Percentiles rank a stretch among this genome's conserved stretches.
phyloP scores from a whole-genome alignment of 2,329 filamentous ascomycete species.

The Juglanconis juglandina region DNA sequence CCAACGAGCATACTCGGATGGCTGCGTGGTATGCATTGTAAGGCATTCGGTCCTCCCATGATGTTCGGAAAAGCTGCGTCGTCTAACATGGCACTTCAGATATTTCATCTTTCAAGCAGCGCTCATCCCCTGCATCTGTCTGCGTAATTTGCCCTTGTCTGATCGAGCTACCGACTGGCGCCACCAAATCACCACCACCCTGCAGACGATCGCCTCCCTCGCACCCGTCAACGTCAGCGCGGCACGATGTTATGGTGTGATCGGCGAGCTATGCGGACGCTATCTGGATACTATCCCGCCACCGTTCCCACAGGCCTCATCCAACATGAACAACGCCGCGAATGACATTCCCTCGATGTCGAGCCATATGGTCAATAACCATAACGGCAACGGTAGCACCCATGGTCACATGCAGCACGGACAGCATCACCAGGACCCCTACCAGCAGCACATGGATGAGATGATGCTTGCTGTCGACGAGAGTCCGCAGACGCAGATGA shows the following conservation, averaged over 20 bases:
- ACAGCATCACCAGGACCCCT: slow-evolving; percentile 12
- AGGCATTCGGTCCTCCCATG: slow-evolving; percentile 8
- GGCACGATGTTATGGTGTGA: slow-evolving; percentile 38
- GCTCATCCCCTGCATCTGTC: slow-evolving; percentile 45
- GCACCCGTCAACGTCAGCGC: slow-evolving; percentile 37
- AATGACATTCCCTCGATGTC: slow-evolving; percentile 3
- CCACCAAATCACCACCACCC: slow-evolving; percentile 35
- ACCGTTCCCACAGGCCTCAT: slow-evolving; percentile 17
- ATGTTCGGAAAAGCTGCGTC: too few relatives aligned
- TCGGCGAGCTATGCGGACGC: slow-evolving; percentile 37
- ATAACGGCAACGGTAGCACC: slow-evolving; percentile 5
- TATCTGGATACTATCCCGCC: slow-evolving; percentile 28
- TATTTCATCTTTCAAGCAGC: slow-evolving; percentile 49
- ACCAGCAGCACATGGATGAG: slow-evolving; percentile 20
- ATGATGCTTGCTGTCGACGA: slow-evolving; percentile 30
- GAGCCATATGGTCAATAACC: slow-evolving; percentile 3
- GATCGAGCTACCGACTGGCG: slow-evolving; percentile 36
- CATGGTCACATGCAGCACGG: slow-evolving; percentile 14
- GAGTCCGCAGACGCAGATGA: slow-evolving; percentile 40
- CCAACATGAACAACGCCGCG: slow-evolving; percentile 12
- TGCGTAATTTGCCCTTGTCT: slow-evolving; percentile 39
- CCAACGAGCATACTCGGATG: slow-evolving; percentile 35
- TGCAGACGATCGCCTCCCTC: slow-evolving; percentile 36
- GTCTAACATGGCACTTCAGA: slow-evolving; percentile 1
- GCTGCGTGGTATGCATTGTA: slow-evolving; percentile 41